A percentile compares a stretch with the other conserved stretches of the same genome.
phyloP scores from a whole-genome alignment of 1,139 yeast genomes.

The Wickerhamomyces sp. region DNA sequence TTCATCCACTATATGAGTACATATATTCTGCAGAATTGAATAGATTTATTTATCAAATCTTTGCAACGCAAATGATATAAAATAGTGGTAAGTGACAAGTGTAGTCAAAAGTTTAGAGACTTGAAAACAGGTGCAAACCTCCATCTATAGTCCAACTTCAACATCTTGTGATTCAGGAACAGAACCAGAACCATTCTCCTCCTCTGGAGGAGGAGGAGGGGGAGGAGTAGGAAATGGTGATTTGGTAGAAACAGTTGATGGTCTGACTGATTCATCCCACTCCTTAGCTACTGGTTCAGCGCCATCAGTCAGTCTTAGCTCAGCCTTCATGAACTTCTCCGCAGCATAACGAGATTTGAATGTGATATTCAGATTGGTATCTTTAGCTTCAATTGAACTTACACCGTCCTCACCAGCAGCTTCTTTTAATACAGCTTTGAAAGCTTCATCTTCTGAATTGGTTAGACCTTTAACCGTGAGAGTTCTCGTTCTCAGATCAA shows the following conservation, averaged over 20 bases:
- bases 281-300: slow-evolving; percentile 27
- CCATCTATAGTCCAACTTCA: background rate
- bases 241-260: background rate
- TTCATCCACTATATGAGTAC: too few relatives aligned
- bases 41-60: too few relatives aligned
- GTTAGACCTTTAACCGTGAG: slow-evolving; percentile 14
- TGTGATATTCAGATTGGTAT: slow-evolving; percentile 26
- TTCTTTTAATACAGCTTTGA: slow-evolving; percentile 14
- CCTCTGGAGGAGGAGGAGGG: slow-evolving; percentile 12
- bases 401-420: slow-evolving; percentile 17
- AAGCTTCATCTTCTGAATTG: slow-evolving; percentile 17
- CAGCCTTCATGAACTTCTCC: slow-evolving; percentile 31
- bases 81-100: too few relatives aligned
- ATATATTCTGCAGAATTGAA: too few relatives aligned
- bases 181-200: too few relatives aligned
- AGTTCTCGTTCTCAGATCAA: slow-evolving; percentile 21
- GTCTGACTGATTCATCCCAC: slow-evolving; percentile 28
- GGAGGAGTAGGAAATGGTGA: too few relatives aligned
- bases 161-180: background rate
- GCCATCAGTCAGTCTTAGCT: slow-evolving; percentile 24
- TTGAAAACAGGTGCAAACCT: too few relatives aligned
- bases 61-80: too few relatives aligned
- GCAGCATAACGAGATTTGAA: slow-evolving; percentile 38
- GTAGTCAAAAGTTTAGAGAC: too few relatives aligned
- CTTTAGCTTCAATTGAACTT: slow-evolving; percentile 9